These are phyloP conservation scores for Pholiota adiposa DNA, from an alignment of 1,284 basidiomycete species.

Conservation along the genomic window DNA sequence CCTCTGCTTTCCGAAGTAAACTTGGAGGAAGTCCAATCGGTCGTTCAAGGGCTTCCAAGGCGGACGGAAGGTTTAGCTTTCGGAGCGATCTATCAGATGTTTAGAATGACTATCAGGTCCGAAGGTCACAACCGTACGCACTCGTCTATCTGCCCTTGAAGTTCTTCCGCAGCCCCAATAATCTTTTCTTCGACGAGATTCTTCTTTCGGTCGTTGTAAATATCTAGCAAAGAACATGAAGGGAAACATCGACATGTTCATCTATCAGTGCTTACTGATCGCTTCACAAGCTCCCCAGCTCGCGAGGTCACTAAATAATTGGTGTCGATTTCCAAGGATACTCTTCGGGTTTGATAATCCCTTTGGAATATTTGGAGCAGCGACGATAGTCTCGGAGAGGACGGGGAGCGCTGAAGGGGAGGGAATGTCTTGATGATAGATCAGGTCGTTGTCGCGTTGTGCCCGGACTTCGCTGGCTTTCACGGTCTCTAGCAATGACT, in stretches of 20 bases:
- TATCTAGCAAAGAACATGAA: conserved; percentile 50
- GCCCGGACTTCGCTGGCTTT: conserved; percentile 76
- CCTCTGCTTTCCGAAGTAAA: conserved; percentile 84
- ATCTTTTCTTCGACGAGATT: conserved; percentile 77
- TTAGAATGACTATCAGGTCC: neutral
- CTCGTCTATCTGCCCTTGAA: conserved; percentile 71
- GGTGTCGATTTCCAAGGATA: conserved; percentile 49
- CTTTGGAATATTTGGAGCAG: conserved; percentile 61
- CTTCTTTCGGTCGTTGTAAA: conserved; percentile 87
- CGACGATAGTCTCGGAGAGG: conserved; percentile 75
- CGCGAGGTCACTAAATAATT: conserved; percentile 80
- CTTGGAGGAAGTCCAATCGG: conserved; percentile 90
- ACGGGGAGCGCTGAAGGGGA: conserved; percentile 69
- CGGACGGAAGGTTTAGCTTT: conserved; percentile 80
- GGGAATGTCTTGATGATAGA: conserved; percentile 92
- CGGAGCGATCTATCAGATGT: conserved; percentile 60
- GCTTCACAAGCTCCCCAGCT: conserved; percentile 91
- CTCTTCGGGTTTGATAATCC: conserved; percentile 68
- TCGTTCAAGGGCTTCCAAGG: conserved; percentile 87
- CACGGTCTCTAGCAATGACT: conserved; percentile 72
- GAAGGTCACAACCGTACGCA: conserved; percentile 38
- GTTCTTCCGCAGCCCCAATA: conserved; percentile 60
- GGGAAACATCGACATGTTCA: neutral
- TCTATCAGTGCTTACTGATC: conserved; percentile 65
- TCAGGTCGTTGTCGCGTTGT: conserved; percentile 92